phyloP scores from a whole-genome alignment of 306 rosid species.

The Cucurbita moschata region DNA sequence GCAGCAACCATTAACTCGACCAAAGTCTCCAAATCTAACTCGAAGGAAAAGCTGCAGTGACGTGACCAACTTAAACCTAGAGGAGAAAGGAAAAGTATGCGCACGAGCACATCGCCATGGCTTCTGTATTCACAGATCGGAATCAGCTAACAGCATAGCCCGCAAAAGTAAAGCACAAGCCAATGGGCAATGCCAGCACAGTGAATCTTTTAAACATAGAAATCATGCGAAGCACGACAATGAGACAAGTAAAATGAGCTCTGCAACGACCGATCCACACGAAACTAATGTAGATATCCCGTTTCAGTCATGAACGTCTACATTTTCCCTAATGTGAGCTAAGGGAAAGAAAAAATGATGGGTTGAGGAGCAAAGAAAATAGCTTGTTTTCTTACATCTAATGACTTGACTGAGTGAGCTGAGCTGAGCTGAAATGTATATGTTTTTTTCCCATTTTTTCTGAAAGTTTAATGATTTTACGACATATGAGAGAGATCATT shows the following conservation, averaged over 20 bases:
- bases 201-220: slow-evolving; percentile 23
- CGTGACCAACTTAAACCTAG: slow-evolving; percentile 18
- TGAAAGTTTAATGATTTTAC: slow-evolving; percentile 29
- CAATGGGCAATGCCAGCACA: slow-evolving; percentile 19
- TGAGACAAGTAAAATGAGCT: slow-evolving; percentile 26
- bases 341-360: not conserved
- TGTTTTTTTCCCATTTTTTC: slow-evolving; percentile 16
- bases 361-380: slow-evolving; percentile 7
- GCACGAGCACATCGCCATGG: slow-evolving; percentile 47
- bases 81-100: slow-evolving; percentile 19
- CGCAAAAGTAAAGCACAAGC: slow-evolving; percentile 22
- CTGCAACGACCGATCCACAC: slow-evolving; percentile 29
- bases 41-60: slow-evolving; percentile 89
- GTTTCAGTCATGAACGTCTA: slow-evolving; percentile 40
- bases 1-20: slow-evolving; percentile 81
- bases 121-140: slow-evolving; percentile 22
- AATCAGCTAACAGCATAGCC: slow-evolving; percentile 15
- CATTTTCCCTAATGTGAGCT: not conserved
- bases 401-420: slow-evolving; percentile 45
- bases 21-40: slow-evolving; percentile 72
- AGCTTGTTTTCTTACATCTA: slow-evolving; percentile 25
- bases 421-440: slow-evolving; percentile 63
- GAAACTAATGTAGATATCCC: slow-evolving; percentile 40
- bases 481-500: not conserved
- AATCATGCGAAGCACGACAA: slow-evolving; percentile 28